Base-by-base conservation (phyloP, 108 stramenopile genomes). In the Stephanodiscus minutulus region DNA sequence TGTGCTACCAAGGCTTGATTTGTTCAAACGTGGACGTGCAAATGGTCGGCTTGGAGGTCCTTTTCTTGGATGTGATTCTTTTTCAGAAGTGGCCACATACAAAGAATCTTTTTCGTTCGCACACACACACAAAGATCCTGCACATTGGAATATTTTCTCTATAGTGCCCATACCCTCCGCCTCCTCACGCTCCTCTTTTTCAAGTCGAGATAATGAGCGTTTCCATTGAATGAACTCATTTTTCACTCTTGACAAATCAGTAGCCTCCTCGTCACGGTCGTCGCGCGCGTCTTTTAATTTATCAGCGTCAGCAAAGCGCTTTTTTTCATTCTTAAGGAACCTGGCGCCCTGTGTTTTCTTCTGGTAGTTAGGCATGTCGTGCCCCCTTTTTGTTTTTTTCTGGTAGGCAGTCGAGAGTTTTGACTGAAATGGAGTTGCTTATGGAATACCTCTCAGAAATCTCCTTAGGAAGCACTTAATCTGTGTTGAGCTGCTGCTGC, bases 401-500 rank as follows among this genome's bases (percentile, higher is more conserved):
- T 44, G 43, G 3, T 44, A 44, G 13, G 43, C 12, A 15, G 13
- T 44, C 43, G 2, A 3, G 43, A 10, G 43, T 12, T 10, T 48
- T 48, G 15, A 48, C 47, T 48, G 5, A 48, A 18, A 48, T 48
- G 47, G 18, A 18, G n/a, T 48, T 6, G 2, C 47, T 48, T 7
- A 1, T 48, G 47, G 47, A 15, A 48, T 7, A 18, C 1, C 2
- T 48, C 47, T 6, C 7, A 48, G 3, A 48, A 48, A 15, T 5
- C 15, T 18, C 7, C 50, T 18, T 0, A 8, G n/a, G 20, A 7
- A 17, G 50, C 7, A 52, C 10, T 52, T 6, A 27, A 29, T 56
- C 55, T 56, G 4, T 56, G 55, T 29, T 56, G 55, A 27, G 55
- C 55, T 17, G 55, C 55, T 29, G 61, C 61, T 47, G 61, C 61